phyloP scores from a whole-genome alignment of 1,284 basidiomycete genomes.

The Papiliotrema laurentii region DNA sequence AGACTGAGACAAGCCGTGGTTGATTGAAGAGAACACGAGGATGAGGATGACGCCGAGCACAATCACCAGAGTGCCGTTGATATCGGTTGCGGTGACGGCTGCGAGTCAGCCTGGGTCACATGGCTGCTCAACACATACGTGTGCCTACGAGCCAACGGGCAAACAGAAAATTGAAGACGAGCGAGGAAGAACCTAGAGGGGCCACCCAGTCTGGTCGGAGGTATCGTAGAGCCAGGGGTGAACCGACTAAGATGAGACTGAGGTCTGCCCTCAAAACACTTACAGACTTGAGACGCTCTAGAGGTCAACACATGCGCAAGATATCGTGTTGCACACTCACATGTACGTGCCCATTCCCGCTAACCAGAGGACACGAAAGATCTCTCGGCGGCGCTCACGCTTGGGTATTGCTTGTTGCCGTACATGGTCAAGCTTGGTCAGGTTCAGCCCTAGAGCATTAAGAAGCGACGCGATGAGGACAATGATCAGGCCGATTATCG shows the following conservation, averaged over 20 bases:
- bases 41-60: constrained; percentile 48
- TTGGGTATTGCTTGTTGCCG: constrained; percentile 39
- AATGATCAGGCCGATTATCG: constrained; percentile 47
- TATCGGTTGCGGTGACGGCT: constrained; percentile 46
- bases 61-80: constrained; percentile 47
- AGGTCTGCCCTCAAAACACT: background rate
- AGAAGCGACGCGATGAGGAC: constrained; percentile 41
- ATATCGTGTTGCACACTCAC: constrained; percentile 21
- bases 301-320: constrained; percentile 6
- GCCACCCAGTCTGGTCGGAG: constrained; percentile 50
- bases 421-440: constrained; percentile 49
- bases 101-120: constrained; percentile 9
- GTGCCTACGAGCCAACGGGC: constrained; percentile 49
- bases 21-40: constrained; percentile 48
- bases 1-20: constrained; percentile 45
- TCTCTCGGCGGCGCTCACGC: constrained; percentile 38
- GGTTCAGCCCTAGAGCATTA: constrained; percentile 48
- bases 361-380: constrained; percentile 44
- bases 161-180: constrained; percentile 50
- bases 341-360: constrained; percentile 48
- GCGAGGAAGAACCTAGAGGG: constrained; percentile 42
- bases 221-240: constrained; percentile 46
- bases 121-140: constrained; percentile 25
- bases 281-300: constrained; percentile 46
- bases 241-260: constrained; percentile 32